Base-by-base conservation (phyloP, 2,329 filamentous ascomycete species). In the Ceratocystis ficicola region DNA sequence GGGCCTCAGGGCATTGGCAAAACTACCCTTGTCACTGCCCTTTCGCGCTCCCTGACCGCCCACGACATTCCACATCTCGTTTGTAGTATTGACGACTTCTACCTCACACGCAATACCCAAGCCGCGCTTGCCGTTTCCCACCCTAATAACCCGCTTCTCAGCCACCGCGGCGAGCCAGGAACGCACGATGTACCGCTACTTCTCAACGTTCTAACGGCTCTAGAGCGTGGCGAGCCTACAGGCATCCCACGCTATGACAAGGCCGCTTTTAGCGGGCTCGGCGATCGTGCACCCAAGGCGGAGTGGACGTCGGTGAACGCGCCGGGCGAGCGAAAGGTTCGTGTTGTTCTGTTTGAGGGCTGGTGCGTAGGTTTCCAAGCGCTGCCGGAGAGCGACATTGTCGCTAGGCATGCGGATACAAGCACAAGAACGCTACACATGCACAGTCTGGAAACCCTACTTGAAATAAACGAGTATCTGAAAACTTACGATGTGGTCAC, bases 1-100 rank as follows among this genome's bases (percentile, higher is more conserved):
- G 93, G 92, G 68, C 85, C 96, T 32, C 93, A 96, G 76, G 93
- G 93, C 68, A 87, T 89, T 46, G 93, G 93, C 70, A 96, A 97
- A 78, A 95, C 92, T 2, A 95, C 92, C 12, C 82, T 96, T 71
- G 91, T 92, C 46, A 80, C 80, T 46, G 80, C 82, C 3, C 81
- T 95, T 55, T 81, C 84, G 69, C 73, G 79, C 22, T 83, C 81
- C 15, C 82, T 93, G 46, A 78, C 81, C 60, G 74, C 78, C 15
- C 71, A 76, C 36, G 79, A 86, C 71, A 80, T 80, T 22, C 79
- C 89, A 28, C 72, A 74, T 46, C 78, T 89, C 62, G 86, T 90
- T 64, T 82, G 90, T 74, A 92, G 88, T 74, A 87, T 96, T 69
- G 92, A 96, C 74, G 91, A 96, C 76, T 86, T 96, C 70, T 96